phyloP scores from a whole-genome alignment of 2,329 filamentous ascomycete genomes.

The Talaromyces marneffei region DNA sequence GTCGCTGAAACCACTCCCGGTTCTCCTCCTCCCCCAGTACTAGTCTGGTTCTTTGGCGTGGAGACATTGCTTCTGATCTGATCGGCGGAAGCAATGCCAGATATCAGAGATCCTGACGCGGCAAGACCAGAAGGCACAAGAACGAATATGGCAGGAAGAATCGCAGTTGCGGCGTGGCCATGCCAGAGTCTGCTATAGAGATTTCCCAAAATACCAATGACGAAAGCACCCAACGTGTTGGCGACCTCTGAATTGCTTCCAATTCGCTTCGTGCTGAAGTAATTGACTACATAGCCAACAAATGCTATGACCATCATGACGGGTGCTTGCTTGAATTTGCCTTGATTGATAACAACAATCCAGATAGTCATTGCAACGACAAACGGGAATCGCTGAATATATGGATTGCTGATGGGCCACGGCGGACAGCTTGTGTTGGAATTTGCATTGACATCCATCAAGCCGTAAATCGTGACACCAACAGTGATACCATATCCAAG shows the following conservation, averaged over 20 bases:
- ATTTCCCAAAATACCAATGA: conserved; percentile 70
- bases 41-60: conserved; percentile 7
- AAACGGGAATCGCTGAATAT: conserved; percentile 58
- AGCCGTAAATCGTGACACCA: conserved; percentile 56
- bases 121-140: conserved; percentile 56
- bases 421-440: conserved; percentile 42
- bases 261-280: conserved; percentile 63
- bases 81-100: conserved; percentile 51
- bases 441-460: conserved; percentile 51
- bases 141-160: conserved; percentile 78
- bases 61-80: conserved; percentile 40
- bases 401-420: conserved; percentile 43
- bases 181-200: conserved; percentile 66
- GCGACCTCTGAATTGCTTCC: conserved; percentile 66
- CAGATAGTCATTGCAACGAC: conserved; percentile 67
- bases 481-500: conserved; percentile 66
- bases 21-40: neutral
- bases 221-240: conserved; percentile 69
- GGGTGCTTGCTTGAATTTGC: conserved; percentile 69
- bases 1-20: neutral
- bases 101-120: conserved; percentile 50
- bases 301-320: conserved; percentile 69
- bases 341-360: conserved; percentile 72
- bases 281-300: conserved; percentile 68
- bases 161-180: conserved; percentile 72